Percentiles rank a stretch among this genome's conserved stretches.
These are phyloP conservation scores for Meripilus lineatus DNA, from an alignment of 1,284 basidiomycete species.

Conservation along the genomic window DNA sequence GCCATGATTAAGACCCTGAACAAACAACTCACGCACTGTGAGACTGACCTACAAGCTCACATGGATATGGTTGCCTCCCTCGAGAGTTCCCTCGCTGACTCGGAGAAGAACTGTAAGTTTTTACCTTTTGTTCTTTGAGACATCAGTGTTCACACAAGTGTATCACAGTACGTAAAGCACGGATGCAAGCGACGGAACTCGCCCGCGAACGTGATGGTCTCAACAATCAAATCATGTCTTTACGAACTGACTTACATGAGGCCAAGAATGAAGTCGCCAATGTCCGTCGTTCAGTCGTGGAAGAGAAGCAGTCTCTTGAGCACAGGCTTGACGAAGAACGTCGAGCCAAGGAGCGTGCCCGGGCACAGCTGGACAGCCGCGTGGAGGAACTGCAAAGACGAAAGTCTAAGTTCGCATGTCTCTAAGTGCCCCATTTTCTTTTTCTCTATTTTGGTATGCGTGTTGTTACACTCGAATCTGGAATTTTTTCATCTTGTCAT, in stretches of 20 bases:
- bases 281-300: slow-evolving; percentile 73
- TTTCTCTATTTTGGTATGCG: no score
- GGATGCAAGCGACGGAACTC: slow-evolving; percentile 84
- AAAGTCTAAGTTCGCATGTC: slow-evolving; percentile 82
- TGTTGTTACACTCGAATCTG: no score
- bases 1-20: slow-evolving; percentile 89
- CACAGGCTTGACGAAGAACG: slow-evolving; percentile 78
- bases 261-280: slow-evolving; percentile 73
- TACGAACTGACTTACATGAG: slow-evolving; percentile 68
- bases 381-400: slow-evolving; percentile 80
- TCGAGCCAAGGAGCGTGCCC: slow-evolving; percentile 74
- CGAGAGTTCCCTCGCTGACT: slow-evolving; percentile 81
- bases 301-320: slow-evolving; percentile 83
- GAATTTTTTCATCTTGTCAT: no score
- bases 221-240: slow-evolving; percentile 53
- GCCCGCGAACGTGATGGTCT: slow-evolving; percentile 79
- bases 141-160: background rate
- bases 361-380: slow-evolving; percentile 77
- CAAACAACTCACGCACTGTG: slow-evolving; percentile 87
- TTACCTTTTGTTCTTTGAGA: slow-evolving; percentile 2
- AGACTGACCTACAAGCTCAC: slow-evolving; percentile 85
- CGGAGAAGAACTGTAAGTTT: slow-evolving; percentile 82
- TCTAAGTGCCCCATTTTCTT: slow-evolving; percentile 41
- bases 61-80: slow-evolving; percentile 85
- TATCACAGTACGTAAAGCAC: slow-evolving; percentile 75